A percentile compares a stretch with the other conserved stretches of the same genome.
Evolutionary conservation across 148 eudicot species (phyloP).

Genomic region (Heliamphora exappendiculata): DNA sequence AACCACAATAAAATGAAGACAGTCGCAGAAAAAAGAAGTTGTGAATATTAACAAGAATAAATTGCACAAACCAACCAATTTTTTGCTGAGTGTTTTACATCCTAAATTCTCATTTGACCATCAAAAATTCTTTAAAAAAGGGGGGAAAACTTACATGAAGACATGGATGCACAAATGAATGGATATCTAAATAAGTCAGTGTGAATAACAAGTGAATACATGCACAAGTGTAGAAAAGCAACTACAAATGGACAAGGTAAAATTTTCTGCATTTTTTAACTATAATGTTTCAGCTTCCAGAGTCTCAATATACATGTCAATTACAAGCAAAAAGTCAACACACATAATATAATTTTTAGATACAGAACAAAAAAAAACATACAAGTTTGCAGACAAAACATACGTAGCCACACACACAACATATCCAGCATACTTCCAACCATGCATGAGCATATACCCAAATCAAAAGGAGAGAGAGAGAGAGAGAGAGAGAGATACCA

Average conservation of each 20-base stretch:
- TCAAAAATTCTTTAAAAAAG: neutral
- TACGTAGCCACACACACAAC: neutral
- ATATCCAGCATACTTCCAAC: neutral
- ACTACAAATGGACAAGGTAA: neutral
- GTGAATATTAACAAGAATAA: no score
- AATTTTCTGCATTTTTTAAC: neutral
- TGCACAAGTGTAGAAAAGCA: neutral
- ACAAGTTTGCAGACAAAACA: neutral
- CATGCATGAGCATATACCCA: neutral
- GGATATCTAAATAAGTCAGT: neutral
- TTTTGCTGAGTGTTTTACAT: neutral
- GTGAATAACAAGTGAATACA: neutral
- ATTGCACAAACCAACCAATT: no score
- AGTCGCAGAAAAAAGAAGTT: no score
- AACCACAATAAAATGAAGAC: no score
- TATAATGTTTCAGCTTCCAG: no score
- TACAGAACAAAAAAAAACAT: neutral
- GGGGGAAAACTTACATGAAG: neutral
- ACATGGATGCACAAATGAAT: neutral
- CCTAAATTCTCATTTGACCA: neutral
- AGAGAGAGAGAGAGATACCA: constrained; percentile 44
- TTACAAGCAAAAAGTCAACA: neutral
- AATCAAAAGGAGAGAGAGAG: neutral
- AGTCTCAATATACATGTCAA: neutral
- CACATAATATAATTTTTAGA: no score